Evolutionary conservation across 768 basidiomycete species (phyloP).

Genomic region (Dendrothele bispora): DNA sequence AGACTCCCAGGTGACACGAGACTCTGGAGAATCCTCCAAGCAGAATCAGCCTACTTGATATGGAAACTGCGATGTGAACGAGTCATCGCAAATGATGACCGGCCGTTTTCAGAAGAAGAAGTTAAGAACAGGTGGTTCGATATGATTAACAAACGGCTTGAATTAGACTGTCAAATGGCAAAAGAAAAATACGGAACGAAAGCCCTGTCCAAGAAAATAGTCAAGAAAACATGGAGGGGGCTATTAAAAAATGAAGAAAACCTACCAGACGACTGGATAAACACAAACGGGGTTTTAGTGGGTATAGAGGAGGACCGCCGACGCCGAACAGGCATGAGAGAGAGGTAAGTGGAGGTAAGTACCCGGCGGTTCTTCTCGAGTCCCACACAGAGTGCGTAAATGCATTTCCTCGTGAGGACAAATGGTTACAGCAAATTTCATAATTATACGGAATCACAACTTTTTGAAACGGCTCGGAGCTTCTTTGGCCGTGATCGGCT

Average conservation of each 20-base stretch:
- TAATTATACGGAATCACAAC: no score
- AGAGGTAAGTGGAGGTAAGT: background rate
- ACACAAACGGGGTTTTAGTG: slow-evolving; percentile 29
- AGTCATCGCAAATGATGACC: slow-evolving; percentile 15
- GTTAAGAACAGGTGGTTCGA: slow-evolving; percentile 15
- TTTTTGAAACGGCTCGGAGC: no score
- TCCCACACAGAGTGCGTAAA: no score
- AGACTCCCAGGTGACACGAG: no score
- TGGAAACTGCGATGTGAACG: slow-evolving; percentile 25
- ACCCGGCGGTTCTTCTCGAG: no score
- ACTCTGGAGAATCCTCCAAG: no score
- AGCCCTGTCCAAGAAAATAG: slow-evolving; percentile 8
- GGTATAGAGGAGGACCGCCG: slow-evolving; percentile 16
- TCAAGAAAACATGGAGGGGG: slow-evolving; percentile 20
- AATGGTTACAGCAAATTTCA: no score
- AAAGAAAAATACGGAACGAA: slow-evolving; percentile 11
- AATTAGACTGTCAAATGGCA: slow-evolving; percentile 16
- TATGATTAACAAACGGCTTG: slow-evolving; percentile 12
- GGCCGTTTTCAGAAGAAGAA: background rate
- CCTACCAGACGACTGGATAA: slow-evolving; percentile 19
- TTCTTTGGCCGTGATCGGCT: no score
- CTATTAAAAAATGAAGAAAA: slow-evolving; percentile 14
- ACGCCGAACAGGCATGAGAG: background rate
- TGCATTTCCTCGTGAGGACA: no score
- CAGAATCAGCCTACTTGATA: no score